Evolutionary conservation across 139 green algal species (phyloP), one percentile per base, ranked within the genome.

Genomic region (Tetraselmis striata): DNA sequence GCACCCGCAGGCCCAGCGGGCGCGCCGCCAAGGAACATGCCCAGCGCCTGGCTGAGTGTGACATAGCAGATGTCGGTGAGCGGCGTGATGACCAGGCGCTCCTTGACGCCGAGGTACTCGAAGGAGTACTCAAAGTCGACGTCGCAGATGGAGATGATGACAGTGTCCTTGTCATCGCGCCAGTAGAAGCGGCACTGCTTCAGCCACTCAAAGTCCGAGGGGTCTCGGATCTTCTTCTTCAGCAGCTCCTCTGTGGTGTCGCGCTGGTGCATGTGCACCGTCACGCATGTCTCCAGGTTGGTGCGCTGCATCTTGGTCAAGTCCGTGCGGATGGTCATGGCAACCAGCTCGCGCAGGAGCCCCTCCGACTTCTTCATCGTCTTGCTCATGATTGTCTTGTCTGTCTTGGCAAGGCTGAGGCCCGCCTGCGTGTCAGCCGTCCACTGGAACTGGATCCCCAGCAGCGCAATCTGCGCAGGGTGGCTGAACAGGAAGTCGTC

Each of bases 41-140:
- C 94, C 78, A 98, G 90, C 25, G 96, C 96, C 87, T 95, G 88
- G 1, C 92, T 96, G 26, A 98, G 89, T 23, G 95, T 98, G 86
- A 98, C 93, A 90, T 98, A 98, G 92, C 96, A 98, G 75, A 96
- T 90, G 81, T 98, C 95, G 23, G 96, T 98, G 23, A 98, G 88
- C 0, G 95, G 95, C 18, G 96, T 98, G 88, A 98, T 95, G 24
- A 98, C 95, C 59, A 98, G 89, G 1, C 95, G 90, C 91, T 98
- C 95, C 90, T 98, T 98, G 2, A 98, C 94, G 29, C 95, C 90
- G 26, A 86, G 84, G 77, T 83, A 85, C 78, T 85, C 85, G 75
- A 80, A 86, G 30, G 28, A 80, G 90, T 98, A 98, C 90, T 98
- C 95, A 87, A 98, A 98, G 88, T 98, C 95, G 24, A 98, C 94